These are phyloP conservation scores for Acanthamoeba sp. DNA, from an alignment of 208 protist genomes.

Conservation along the genomic window DNA sequence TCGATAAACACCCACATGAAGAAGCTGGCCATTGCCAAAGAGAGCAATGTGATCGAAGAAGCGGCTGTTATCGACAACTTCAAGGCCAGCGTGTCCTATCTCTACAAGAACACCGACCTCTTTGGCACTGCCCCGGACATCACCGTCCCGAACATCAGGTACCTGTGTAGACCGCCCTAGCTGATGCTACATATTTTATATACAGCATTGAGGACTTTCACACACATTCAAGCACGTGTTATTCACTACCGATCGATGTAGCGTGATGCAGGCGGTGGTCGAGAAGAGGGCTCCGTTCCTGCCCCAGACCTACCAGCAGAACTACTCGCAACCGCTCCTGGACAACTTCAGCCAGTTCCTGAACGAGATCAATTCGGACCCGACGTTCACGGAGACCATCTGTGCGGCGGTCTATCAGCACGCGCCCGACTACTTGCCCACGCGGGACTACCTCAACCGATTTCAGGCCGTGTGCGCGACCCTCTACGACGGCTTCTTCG, in stretches of 20 bases:
- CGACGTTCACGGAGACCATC: neutral
- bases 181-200: too few relatives aligned
- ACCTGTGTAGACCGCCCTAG: too few relatives aligned
- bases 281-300: neutral
- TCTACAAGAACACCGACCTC: conserved; percentile 12
- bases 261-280: neutral
- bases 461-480: conserved; percentile 30
- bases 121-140: neutral
- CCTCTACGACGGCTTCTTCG: conserved; percentile 5
- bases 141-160: neutral
- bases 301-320: neutral
- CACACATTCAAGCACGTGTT: too few relatives aligned
- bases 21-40: neutral
- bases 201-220: too few relatives aligned
- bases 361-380: neutral
- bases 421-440: neutral
- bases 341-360: neutral
- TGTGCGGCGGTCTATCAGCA: conserved; percentile 10
- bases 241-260: neutral
- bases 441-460: conserved; percentile 5
- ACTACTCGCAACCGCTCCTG: neutral
- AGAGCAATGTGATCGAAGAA: neutral
- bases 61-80: neutral
- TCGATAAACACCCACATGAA: neutral
- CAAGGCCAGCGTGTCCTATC: neutral